These are phyloP conservation scores for Euphorbia tirucalli DNA, from an alignment of 345 rosid species.

Conservation along the genomic window DNA sequence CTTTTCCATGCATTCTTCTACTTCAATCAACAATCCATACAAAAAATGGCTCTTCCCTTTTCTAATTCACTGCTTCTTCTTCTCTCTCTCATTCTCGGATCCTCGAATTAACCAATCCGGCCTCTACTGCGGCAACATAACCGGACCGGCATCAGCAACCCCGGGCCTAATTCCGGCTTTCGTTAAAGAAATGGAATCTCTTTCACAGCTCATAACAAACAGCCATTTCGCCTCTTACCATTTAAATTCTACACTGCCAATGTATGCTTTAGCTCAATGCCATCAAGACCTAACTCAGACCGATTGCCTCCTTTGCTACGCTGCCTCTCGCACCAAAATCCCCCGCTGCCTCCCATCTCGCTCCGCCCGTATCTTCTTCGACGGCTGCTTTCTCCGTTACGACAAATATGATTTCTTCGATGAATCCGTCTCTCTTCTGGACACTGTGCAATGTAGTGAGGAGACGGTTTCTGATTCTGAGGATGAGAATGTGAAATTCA, in stretches of 20 bases:
- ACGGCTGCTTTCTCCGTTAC: slow-evolving; percentile 65
- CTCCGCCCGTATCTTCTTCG: slow-evolving; percentile 49
- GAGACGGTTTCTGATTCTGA: not conserved
- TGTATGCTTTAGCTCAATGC: slow-evolving; percentile 55
- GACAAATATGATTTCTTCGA: slow-evolving; percentile 50
- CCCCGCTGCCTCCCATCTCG: slow-evolving; percentile 58
- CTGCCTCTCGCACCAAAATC: slow-evolving; percentile 46
- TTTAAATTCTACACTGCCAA: slow-evolving; percentile 15
- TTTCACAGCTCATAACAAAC: slow-evolving; percentile 27
- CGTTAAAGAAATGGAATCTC: slow-evolving; percentile 41
- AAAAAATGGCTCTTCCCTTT: slow-evolving; percentile 5
- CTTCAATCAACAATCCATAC: not conserved
- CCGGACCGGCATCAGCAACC: not conserved
- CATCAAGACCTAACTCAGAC: slow-evolving; percentile 54
- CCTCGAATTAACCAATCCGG: slow-evolving; percentile 43
- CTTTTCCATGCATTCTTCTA: not conserved
- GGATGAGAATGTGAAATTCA: not conserved
- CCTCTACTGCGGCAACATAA: slow-evolving; percentile 38
- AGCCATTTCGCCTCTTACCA: slow-evolving; percentile 38
- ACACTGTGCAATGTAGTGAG: slow-evolving; percentile 33
- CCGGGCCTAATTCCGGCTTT: slow-evolving; percentile 35
- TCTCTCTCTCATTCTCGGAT: slow-evolving; percentile 26
- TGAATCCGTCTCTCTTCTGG: slow-evolving; percentile 38
- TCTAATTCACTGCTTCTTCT: not conserved
- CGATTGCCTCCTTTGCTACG: slow-evolving; percentile 65